Evolutionary conservation across 1,139 yeast genomes (phyloP), one percentile per base, ranked within the genome.

Genomic region (Yamadazyma sp.): DNA sequence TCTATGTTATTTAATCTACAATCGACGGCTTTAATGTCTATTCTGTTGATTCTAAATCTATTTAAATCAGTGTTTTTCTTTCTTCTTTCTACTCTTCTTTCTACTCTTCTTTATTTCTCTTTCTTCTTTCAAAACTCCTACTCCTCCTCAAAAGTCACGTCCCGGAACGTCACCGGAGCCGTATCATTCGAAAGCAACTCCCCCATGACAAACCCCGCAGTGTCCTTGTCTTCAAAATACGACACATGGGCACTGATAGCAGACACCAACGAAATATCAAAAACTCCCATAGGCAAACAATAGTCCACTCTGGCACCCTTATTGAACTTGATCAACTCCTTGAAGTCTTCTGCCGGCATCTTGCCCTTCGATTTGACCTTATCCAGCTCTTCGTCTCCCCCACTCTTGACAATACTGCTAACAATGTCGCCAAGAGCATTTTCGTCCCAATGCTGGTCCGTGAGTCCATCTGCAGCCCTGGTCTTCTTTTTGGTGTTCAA

Each of bases 161-260:
- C 47, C 41, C 59, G 59, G 7, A 51, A 38, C 13, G 52, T 50
- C 9, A 57, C 57, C 4, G 59, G 54, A 4, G 47, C 47, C 14
- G 46, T 40, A 6, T 51, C 40, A 6, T 52, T 42, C 2, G 59
- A 46, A 33, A 71, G 53, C 1, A 80, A 56, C 52, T 84, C 85
- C 38, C 68, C 70, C 57, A 90, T 62, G 4, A 90, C 61, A 50
- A 90, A 89, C 1, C 84, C 86, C 0, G 95, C 92, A 20, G 92
- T 80, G 52, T 89, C 90, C 39, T 80, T 76, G 51, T 88, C 95
- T 54, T 88, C 96, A 58, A 90, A 85, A 57, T 92, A 92, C 33
- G 89, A 80, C 9, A 87, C 80, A 61, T 92, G 98, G 0, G 96
- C 88, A 41, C 86, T 86, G 5, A 90, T 67, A 0, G 96, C 95